phyloP scores from a whole-genome alignment of 306 rosid species.

The Nissolia schottii region DNA sequence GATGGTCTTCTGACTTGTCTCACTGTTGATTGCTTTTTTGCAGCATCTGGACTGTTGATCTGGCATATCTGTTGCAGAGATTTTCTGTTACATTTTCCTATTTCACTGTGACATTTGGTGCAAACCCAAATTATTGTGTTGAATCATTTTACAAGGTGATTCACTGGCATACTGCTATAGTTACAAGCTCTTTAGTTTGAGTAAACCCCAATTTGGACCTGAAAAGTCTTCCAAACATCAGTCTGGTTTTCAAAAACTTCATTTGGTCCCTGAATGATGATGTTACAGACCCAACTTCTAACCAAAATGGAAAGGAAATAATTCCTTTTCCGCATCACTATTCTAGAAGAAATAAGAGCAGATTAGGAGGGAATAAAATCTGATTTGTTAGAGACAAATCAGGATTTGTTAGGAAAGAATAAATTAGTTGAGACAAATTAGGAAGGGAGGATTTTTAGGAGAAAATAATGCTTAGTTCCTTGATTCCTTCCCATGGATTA shows the following conservation, averaged over 20 bases:
- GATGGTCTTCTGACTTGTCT: conserved; percentile 22
- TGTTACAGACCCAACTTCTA: no score
- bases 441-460: no score
- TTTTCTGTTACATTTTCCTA: conserved; percentile 73
- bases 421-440: no score
- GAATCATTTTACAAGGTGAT: conserved; percentile 94
- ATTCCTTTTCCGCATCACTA: no score
- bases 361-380: no score
- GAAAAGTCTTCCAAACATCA: background rate
- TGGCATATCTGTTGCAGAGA: conserved; percentile 78
- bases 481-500: no score
- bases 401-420: no score
- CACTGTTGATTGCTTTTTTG: conserved; percentile 34
- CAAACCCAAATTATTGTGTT: conserved; percentile 81
- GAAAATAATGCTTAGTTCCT: no score
- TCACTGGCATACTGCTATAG: background rate
- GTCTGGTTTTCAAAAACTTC: background rate
- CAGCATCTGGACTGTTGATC: conserved; percentile 98
- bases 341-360: no score
- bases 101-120: conserved; percentile 90
- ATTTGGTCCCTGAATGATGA: background rate
- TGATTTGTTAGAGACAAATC: no score
- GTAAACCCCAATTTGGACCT: background rate
- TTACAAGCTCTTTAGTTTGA: background rate
- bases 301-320: no score